Conservation (phyloP, 2,329 filamentous ascomycete genomes). For the Penicillium sp. region DNA sequence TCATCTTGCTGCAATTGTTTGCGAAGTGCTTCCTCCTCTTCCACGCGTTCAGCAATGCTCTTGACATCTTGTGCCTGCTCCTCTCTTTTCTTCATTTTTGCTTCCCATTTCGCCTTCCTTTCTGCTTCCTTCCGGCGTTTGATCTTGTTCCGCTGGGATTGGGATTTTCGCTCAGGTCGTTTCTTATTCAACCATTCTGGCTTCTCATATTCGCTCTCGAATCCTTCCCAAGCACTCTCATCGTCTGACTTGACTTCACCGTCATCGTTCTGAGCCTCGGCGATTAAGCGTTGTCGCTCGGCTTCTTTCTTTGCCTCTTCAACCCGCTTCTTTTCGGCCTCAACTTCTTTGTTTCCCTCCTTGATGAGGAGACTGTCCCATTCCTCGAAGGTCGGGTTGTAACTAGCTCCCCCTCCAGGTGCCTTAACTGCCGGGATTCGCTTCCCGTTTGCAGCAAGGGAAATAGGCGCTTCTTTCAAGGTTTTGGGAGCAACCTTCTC, state of each 20-base stretch:
- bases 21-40: slow-evolving; percentile 49
- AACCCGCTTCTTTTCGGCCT: slow-evolving; percentile 71
- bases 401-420: slow-evolving; percentile 79
- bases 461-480: slow-evolving; percentile 71
- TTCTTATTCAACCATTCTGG: slow-evolving; percentile 65
- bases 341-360: slow-evolving; percentile 75
- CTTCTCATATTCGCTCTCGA: slow-evolving; percentile 75
- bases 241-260: slow-evolving; percentile 74
- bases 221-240: slow-evolving; percentile 86
- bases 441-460: slow-evolving; percentile 79
- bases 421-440: slow-evolving; percentile 71
- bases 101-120: slow-evolving; percentile 68
- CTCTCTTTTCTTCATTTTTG: slow-evolving; percentile 67
- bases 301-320: slow-evolving; percentile 63
- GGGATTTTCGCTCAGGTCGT: slow-evolving; percentile 78
- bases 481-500: slow-evolving; percentile 70
- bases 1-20: slow-evolving; percentile 28
- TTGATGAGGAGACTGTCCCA: slow-evolving; percentile 72
- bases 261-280: slow-evolving; percentile 69
- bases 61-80: slow-evolving; percentile 69
- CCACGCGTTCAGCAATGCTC: slow-evolving; percentile 56
- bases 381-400: slow-evolving; percentile 84
- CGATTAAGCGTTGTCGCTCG: slow-evolving; percentile 63
- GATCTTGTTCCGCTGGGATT: slow-evolving; percentile 78
- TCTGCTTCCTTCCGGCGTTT: slow-evolving; percentile 87